phyloP scores from a whole-genome alignment of 169 alveolate genomes.

The Cryptosporidium ryanae region DNA sequence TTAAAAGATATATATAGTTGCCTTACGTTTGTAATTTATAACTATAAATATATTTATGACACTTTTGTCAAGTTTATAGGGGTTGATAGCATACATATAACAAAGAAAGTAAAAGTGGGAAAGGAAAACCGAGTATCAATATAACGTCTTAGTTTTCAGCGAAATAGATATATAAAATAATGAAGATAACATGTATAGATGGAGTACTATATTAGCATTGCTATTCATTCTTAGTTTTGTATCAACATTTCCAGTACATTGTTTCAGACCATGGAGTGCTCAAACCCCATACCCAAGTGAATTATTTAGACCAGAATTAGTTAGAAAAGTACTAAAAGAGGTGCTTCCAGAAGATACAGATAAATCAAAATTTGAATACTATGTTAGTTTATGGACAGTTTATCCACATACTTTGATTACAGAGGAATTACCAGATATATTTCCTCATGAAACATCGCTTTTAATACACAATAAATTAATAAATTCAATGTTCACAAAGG shows the following conservation, averaged over 20 bases:
- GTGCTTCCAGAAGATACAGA: slow-evolving; percentile 9
- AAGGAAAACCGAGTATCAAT: no score
- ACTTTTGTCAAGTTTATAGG: no score
- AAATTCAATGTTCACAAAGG: slow-evolving; percentile 8
- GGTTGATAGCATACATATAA: no score
- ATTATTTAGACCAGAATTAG: slow-evolving; percentile 18
- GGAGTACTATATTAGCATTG: background rate
- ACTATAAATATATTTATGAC: no score
- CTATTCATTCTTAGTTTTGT: background rate
- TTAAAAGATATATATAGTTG: no score
- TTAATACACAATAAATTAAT: slow-evolving; percentile 26
- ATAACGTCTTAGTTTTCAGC: no score
- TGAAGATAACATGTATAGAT: background rate
- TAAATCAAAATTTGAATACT: slow-evolving; percentile 16
- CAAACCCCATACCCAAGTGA: slow-evolving; percentile 60
- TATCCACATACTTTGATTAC: slow-evolving; percentile 65
- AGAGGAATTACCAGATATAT: slow-evolving; percentile 30
- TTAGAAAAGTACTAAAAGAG: slow-evolving; percentile 29
- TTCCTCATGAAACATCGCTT: slow-evolving; percentile 26
- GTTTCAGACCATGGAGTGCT: slow-evolving; percentile 65
- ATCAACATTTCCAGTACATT: background rate
- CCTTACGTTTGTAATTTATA: no score
- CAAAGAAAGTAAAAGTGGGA: background rate
- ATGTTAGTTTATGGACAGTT: slow-evolving; percentile 63
- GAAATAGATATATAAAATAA: background rate